These are phyloP conservation scores for Mycena floridula DNA, from an alignment of 768 basidiomycete genomes.

Conservation along the genomic window DNA sequence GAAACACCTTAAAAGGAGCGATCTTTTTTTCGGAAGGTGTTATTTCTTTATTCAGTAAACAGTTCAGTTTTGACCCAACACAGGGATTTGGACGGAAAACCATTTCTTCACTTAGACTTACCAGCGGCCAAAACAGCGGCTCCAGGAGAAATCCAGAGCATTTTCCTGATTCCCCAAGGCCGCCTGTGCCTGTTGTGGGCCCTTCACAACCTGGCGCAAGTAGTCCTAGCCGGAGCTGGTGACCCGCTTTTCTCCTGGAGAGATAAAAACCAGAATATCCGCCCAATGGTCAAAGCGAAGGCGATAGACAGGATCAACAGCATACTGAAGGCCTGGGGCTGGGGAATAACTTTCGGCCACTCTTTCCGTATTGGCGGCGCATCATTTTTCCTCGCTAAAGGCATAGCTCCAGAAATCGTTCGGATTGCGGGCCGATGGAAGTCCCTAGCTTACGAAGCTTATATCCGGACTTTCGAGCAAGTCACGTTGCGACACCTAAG, in stretches of 20 bases:
- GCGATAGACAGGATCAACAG: slow-evolving; percentile 25
- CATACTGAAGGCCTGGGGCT: slow-evolving; percentile 18
- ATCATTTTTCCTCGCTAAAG: slow-evolving; percentile 23
- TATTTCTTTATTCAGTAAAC: neutral
- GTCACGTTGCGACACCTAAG: too few species aligned
- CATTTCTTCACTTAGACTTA: slow-evolving; percentile 23
- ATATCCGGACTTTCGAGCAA: too few species aligned
- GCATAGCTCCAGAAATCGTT: slow-evolving; percentile 28
- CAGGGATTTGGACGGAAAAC: slow-evolving; percentile 16
- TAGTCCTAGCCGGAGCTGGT: slow-evolving; percentile 17
- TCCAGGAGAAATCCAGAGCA: slow-evolving; percentile 23
- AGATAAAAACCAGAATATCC: slow-evolving; percentile 17
- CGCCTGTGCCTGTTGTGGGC: slow-evolving; percentile 23
- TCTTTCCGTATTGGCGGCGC: slow-evolving; percentile 39
- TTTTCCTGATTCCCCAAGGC: slow-evolving; percentile 18
- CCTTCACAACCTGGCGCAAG: slow-evolving; percentile 19
- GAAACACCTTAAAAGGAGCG: neutral
- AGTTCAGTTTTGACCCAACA: slow-evolving; percentile 15
- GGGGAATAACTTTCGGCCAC: slow-evolving; percentile 30
- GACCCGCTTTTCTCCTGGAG: slow-evolving; percentile 32
- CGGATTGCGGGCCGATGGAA: slow-evolving; percentile 28
- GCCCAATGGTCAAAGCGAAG: slow-evolving; percentile 21
- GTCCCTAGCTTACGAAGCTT: too few species aligned
- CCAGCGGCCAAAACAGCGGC: slow-evolving; percentile 30
- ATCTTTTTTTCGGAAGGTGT: slow-evolving; percentile 18